Evolutionary conservation across 495 filamentous ascomycete species (phyloP), one percentile per base, ranked within the genome.

Genomic region (Elasticomyces elasticus): DNA sequence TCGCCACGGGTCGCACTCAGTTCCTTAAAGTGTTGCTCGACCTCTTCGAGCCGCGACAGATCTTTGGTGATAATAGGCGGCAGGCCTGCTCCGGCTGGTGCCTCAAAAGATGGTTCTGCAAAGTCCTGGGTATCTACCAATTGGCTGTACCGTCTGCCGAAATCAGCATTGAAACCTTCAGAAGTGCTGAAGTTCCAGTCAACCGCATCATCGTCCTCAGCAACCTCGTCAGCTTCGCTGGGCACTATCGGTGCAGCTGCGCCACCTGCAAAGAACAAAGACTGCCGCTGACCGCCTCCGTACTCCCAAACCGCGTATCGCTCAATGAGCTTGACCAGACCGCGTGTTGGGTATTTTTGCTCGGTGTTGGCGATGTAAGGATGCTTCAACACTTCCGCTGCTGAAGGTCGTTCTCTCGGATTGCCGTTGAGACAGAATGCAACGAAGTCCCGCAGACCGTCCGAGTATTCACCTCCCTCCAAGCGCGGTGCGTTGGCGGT

Each of bases 121-220:
- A 22, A 20, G 45, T 57, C 42, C 33, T 51, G 40, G 17, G 42
- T 1, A 17, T 5, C 40, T 4, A 52, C 22, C 49, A 60, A 48
- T 25, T 54, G 38, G 51, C 52, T 59, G 41, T 54, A 54, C 25
- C 59, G 51, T 37, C 37, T 54, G 7, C 51, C 51, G 30, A 67
- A 59, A 13, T 54, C 54, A 52, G 81, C 76, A 62, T 94, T 84
- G 64, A 95, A 94, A 10, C 81, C 85, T 51, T 86, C 83, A 0
- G 87, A 92, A 0, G 85, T 89, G 63, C 85, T 89, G 62, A 95
- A 95, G 61, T 91, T 95, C 88, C 92, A 95, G 59, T 91, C 85
- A 54, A 89, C 84, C 33, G 78, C 73, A 17, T 77, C 72, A n/a
- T 69, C 63, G 17, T 70, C 64, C 51, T 72, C 56, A 63, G 62